Evolutionary conservation across 768 basidiomycete species (phyloP).

Genomic region (Russula emetica): DNA sequence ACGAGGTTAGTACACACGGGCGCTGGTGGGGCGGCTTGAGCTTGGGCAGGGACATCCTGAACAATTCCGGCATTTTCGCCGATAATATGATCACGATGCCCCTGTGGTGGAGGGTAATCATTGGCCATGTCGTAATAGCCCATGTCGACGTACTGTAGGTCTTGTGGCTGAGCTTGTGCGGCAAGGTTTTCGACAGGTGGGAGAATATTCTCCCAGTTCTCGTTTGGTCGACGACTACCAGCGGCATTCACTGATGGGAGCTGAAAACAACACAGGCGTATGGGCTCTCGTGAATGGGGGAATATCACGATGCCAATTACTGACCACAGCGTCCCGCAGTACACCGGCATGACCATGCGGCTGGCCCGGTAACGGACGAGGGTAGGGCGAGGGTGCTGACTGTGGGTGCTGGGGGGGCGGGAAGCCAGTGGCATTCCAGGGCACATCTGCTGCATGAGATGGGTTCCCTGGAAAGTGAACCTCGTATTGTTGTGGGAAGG

Average conservation of each 20-base stretch:
- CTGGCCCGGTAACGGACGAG: neutral
- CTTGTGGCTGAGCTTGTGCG: neutral
- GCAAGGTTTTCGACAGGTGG: neutral
- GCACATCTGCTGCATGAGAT: neutral
- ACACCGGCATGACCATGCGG: neutral
- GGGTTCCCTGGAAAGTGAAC: too few species aligned
- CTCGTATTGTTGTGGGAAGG: too few species aligned
- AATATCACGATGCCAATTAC: neutral
- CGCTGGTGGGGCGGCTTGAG: neutral
- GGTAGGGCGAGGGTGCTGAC: neutral
- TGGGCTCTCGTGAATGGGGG: neutral
- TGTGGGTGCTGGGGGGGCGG: neutral
- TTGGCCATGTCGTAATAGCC: neutral
- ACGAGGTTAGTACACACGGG: neutral
- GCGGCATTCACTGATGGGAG: neutral
- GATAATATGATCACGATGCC: neutral
- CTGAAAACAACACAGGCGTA: neutral
- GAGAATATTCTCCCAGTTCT: too few species aligned
- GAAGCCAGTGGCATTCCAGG: too few species aligned
- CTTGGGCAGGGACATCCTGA: neutral
- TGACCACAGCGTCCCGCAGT: neutral
- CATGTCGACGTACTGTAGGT: neutral
- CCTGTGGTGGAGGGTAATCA: neutral
- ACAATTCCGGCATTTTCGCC: neutral
- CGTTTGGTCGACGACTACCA: neutral